Conservation (phyloP, 2,329 filamentous ascomycete genomes). For the Venturia carpophila region DNA sequence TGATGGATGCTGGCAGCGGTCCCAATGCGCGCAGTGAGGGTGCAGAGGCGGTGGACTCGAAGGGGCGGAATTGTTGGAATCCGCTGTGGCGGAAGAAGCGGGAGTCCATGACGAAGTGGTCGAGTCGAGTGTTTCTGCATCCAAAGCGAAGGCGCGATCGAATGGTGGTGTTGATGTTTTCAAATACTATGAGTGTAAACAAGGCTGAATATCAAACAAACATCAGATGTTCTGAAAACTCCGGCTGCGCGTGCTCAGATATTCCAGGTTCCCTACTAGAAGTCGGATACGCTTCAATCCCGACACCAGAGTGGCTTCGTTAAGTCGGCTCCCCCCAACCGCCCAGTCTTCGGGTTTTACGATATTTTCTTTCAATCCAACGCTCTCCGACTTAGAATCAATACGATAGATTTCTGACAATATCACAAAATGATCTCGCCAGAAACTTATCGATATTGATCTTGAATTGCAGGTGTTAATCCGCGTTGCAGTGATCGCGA, state of each 20-base stretch:
- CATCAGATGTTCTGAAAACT: neutral
- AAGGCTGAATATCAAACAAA: neutral
- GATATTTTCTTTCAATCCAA: no score
- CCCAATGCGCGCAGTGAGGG: constrained; percentile 54
- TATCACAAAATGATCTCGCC: no score
- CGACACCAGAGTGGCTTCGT: no score
- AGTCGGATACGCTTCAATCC: no score
- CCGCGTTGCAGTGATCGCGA: no score
- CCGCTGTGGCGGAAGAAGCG: constrained; percentile 21
- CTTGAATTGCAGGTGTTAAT: no score
- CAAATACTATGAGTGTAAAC: neutral
- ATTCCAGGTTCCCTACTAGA: neutral
- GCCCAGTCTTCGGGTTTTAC: no score
- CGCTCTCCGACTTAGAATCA: no score
- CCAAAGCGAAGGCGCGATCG: neutral
- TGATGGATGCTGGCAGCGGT: neutral
- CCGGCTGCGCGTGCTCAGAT: neutral
- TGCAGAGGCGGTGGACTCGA: constrained; percentile 62
- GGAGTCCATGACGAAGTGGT: constrained; percentile 17
- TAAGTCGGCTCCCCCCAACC: no score
- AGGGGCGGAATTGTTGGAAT: constrained; percentile 23
- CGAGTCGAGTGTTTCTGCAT: neutral
- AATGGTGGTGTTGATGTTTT: neutral
- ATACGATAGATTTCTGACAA: no score
- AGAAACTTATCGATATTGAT: no score